Conservation (phyloP, 1,139 yeast species). For the Saccharomycopsis hybrid region DNA sequence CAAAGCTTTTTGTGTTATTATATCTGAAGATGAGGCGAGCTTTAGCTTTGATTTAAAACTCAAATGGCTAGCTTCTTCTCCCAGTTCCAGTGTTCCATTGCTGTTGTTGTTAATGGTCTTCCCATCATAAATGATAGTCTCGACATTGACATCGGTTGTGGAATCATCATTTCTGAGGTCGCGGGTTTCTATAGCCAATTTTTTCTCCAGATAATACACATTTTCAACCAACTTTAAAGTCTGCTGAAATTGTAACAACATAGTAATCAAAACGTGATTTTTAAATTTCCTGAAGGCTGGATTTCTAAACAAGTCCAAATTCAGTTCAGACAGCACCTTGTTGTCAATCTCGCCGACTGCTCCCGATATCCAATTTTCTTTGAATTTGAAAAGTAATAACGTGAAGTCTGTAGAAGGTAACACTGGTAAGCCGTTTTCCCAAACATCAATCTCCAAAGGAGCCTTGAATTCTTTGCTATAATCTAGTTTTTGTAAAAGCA, state of each 20-base stretch:
- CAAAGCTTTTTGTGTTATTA: conserved; percentile 4
- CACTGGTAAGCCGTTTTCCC: conserved; percentile 18
- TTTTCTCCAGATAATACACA: not conserved
- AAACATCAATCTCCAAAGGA: conserved; percentile 13
- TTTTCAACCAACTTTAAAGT: conserved; percentile 2
- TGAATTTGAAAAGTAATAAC: conserved; percentile 5
- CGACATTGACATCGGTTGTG: no score
- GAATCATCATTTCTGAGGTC: no score
- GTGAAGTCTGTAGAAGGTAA: conserved; percentile 7
- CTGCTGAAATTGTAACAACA: not conserved
- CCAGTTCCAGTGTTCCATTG: no score
- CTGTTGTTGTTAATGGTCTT: no score
- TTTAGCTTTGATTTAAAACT: no score
- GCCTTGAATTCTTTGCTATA: no score
- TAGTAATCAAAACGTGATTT: not conserved
- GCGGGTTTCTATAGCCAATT: no score
- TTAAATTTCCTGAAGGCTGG: conserved; percentile 1
- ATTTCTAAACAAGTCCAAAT: conserved; percentile 9
- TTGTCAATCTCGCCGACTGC: not conserved
- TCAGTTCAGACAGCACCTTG: not conserved
- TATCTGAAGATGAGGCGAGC: no score
- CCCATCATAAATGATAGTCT: no score
- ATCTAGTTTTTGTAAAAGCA: no score
- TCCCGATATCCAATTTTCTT: not conserved
- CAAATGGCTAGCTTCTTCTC: no score